These are phyloP conservation scores for Tephrocybe sp. DNA, from an alignment of 768 basidiomycete species.

Conservation along the genomic window DNA sequence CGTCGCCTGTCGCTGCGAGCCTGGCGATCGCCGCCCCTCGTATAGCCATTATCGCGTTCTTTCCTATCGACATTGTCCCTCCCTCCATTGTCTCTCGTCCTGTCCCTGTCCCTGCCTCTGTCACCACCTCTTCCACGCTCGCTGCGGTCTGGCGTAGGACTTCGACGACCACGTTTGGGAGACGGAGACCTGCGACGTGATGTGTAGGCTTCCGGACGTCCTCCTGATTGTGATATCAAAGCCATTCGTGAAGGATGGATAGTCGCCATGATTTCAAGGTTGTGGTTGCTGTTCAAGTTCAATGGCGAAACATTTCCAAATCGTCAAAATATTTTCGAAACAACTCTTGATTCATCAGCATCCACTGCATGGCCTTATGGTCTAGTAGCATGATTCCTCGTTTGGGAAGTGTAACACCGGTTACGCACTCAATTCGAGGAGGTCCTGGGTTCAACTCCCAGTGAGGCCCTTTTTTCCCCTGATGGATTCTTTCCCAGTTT, in stretches of 20 bases:
- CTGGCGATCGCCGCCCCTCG: conserved; percentile 9
- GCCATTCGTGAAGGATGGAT: conserved; percentile 19
- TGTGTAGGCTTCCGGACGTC: conserved; percentile 4
- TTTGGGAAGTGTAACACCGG: conserved; percentile 7
- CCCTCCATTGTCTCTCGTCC: conserved; percentile 21
- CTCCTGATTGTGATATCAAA: conserved; percentile 12
- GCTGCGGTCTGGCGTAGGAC: conserved; percentile 30
- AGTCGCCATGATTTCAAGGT: conserved; percentile 9
- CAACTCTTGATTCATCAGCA: too few relatives aligned
- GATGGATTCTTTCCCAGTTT: too few relatives aligned
- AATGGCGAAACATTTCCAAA: not conserved
- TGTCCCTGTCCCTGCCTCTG: conserved; percentile 25
- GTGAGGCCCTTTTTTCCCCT: conserved; percentile 8
- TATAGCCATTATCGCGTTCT: conserved; percentile 19
- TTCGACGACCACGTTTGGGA: conserved; percentile 38
- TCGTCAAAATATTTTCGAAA: not conserved
- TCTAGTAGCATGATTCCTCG: conserved; percentile 18
- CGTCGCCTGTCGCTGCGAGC: conserved; percentile 26
- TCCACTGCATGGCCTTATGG: conserved; percentile 10
- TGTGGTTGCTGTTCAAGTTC: not conserved
- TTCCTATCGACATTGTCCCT: conserved; percentile 21
- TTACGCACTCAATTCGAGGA: conserved; percentile 4
- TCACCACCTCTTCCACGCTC: conserved; percentile 28
- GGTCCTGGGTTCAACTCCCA: conserved; percentile 16
- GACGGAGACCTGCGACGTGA: conserved; percentile 34